Evolutionary conservation across 768 basidiomycete species (phyloP).

Genomic region (Xerocomellus amylosporus): DNA sequence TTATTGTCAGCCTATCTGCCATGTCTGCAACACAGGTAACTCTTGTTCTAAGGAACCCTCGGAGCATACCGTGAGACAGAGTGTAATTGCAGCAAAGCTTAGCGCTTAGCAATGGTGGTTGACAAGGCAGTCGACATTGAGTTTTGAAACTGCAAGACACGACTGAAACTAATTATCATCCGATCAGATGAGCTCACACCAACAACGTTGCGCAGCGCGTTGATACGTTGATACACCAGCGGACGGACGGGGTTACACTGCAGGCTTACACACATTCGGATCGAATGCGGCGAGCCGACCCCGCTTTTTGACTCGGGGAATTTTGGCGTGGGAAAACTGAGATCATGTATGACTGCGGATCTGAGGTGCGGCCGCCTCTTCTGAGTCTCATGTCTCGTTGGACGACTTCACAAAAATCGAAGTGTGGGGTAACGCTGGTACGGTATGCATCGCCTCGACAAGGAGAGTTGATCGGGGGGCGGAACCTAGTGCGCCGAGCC

Average conservation of each 20-base stretch:
- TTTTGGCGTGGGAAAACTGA: conserved; percentile 9
- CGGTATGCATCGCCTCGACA: neutral
- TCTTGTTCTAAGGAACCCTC: neutral
- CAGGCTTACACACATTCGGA: neutral
- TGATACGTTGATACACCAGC: neutral
- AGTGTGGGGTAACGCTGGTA: conserved; percentile 21
- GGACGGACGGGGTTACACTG: neutral
- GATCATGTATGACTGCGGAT: conserved; percentile 11
- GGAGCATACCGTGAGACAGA: conserved; percentile 7
- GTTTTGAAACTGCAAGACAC: conserved; percentile 5
- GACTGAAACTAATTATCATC: neutral
- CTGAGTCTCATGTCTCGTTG: neutral
- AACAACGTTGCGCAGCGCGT: neutral
- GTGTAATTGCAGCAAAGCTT: neutral
- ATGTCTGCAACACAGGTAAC: neutral
- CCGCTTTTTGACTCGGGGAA: conserved; percentile 1
- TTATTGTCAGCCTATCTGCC: neutral
- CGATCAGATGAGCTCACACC: neutral
- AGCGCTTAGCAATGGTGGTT: neutral
- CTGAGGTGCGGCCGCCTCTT: conserved; percentile 18
- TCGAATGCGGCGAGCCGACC: conserved; percentile 3
- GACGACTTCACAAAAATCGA: conserved; percentile 2
- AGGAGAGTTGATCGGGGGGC: conserved; percentile 2
- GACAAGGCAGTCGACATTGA: neutral
- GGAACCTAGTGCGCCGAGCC: neutral